These are phyloP conservation scores for Colletotrichum sansevieriae DNA, from an alignment of 2,329 filamentous ascomycete species.

Conservation along the genomic window DNA sequence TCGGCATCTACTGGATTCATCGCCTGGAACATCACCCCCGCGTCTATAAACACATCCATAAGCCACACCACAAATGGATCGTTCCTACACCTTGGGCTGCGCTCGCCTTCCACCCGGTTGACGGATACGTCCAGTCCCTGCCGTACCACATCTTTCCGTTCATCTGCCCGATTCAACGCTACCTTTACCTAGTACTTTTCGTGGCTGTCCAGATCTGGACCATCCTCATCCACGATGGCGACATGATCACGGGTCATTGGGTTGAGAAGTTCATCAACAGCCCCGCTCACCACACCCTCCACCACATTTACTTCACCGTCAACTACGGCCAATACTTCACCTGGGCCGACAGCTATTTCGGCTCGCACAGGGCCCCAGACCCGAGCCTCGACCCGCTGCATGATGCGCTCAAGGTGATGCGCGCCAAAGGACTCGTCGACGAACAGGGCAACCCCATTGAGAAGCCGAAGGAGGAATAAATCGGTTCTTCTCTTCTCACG, in stretches of 20 bases:
- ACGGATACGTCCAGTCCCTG: slow-evolving; percentile 58
- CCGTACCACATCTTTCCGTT: too few relatives aligned
- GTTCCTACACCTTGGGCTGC: slow-evolving; percentile 62
- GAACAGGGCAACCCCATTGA: slow-evolving; percentile 55
- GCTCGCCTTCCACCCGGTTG: slow-evolving; percentile 61
- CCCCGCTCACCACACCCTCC: slow-evolving; percentile 61
- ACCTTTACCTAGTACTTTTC: slow-evolving; percentile 54
- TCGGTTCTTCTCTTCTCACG: too few relatives aligned
- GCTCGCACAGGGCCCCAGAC: slow-evolving; percentile 58
- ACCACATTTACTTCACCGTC: slow-evolving; percentile 64
- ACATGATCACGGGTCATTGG: slow-evolving; percentile 62
- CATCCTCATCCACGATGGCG: slow-evolving; percentile 63
- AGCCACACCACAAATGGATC: slow-evolving; percentile 64
- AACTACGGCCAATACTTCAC: slow-evolving; percentile 65
- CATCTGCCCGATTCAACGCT: too few relatives aligned
- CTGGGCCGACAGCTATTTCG: slow-evolving; percentile 60
- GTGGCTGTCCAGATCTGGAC: slow-evolving; percentile 61
- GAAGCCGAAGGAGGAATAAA: slow-evolving; percentile 43
- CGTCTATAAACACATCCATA: slow-evolving; percentile 62
- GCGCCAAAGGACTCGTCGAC: slow-evolving; percentile 58
- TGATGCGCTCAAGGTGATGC: slow-evolving; percentile 59
- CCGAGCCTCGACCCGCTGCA: slow-evolving; percentile 59
- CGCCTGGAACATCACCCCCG: slow-evolving; percentile 60
- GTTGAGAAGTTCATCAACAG: slow-evolving; percentile 62
- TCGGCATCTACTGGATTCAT: slow-evolving; percentile 58